These are phyloP conservation scores for Chaetothyriales sp. DNA, from an alignment of 2,329 filamentous ascomycete genomes.

Conservation along the genomic window DNA sequence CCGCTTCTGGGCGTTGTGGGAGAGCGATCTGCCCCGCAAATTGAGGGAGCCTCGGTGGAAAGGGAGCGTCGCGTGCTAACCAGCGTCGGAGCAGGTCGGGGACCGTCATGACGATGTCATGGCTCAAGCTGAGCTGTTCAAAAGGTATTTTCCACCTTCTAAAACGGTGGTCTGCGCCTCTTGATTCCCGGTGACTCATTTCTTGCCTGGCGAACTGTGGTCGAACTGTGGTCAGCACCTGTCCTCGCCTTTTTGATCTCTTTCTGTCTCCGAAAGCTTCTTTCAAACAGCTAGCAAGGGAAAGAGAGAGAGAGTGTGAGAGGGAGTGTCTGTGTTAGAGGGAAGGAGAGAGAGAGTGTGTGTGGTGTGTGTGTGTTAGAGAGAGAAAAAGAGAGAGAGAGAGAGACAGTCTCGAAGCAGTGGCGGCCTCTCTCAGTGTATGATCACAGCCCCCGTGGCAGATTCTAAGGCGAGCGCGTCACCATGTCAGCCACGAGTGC, in stretches of 20 bases:
- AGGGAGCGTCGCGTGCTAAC: neutral
- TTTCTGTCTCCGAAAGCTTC: too few species aligned
- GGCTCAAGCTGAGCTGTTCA: neutral
- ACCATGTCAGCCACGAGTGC: conserved; percentile 46
- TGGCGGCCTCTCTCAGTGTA: neutral
- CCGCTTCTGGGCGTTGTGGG: neutral
- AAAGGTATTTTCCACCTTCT: neutral
- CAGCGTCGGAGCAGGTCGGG: neutral
- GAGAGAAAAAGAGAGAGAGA: neutral
- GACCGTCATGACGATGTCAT: neutral
- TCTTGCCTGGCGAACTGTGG: neutral
- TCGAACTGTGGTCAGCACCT: neutral
- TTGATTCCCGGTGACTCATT: neutral
- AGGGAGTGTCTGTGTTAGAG: too few species aligned
- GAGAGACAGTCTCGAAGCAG: too few species aligned
- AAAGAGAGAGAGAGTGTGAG: neutral
- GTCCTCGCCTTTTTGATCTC: neutral
- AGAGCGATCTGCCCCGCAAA: neutral
- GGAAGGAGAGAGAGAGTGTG: neutral
- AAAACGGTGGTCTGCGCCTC: neutral
- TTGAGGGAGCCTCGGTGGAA: neutral
- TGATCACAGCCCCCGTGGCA: neutral
- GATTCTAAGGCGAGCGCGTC: neutral
- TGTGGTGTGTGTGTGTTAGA: too few species aligned
- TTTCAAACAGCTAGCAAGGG: neutral